Base-by-base conservation (phyloP, 805 yeast species). In the Candida jianshihensis region DNA sequence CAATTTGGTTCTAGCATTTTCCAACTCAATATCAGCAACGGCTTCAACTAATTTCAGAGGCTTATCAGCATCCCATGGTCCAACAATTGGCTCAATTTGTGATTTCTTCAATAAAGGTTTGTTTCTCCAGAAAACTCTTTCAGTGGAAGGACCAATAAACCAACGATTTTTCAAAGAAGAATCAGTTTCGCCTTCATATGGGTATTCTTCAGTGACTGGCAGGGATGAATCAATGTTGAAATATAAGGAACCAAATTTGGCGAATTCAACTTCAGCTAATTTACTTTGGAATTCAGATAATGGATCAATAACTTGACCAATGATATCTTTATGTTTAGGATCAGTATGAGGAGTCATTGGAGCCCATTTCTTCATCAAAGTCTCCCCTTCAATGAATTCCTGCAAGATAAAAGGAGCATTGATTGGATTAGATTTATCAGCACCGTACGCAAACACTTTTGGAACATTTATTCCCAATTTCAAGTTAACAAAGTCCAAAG, bases 81-180 rank as follows among this genome's bases (percentile, higher is more conserved):
- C 97, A 36, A 75, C 63, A 35, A 60, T 65, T 38, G 69, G 62
- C 36, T 65, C 68, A 35, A 75, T 60, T 36, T 67, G 68, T 29
- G 64, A 68, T 26, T 68, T 67, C n/a, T 70, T 64, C 47, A 84
- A 57, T 30, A 68, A 61, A 27, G 61, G 60, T 54, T 79, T 80
- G 46, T 78, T 73, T 57, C 81, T 83, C 73, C 88, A 80, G 56
- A 78, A 84, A 12, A 76, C 71, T 46, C 82, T 72, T 59, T 90
- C 97, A 21, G 76, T 78, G 18, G 85, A 73, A n/a, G 95, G 92
- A 6, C 98, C 97, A 47, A 90, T 77, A 54, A 81, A 71, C 94
- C 95, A 89, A 63, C 95, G 75, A 43, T 73, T 70, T 36, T 65
- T 63, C 32, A 84, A 61, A 19, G 46, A 43, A 25, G 59, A 61